These are phyloP conservation scores for Lactifluus volemus DNA, from an alignment of 768 basidiomycete genomes.

Conservation along the genomic window DNA sequence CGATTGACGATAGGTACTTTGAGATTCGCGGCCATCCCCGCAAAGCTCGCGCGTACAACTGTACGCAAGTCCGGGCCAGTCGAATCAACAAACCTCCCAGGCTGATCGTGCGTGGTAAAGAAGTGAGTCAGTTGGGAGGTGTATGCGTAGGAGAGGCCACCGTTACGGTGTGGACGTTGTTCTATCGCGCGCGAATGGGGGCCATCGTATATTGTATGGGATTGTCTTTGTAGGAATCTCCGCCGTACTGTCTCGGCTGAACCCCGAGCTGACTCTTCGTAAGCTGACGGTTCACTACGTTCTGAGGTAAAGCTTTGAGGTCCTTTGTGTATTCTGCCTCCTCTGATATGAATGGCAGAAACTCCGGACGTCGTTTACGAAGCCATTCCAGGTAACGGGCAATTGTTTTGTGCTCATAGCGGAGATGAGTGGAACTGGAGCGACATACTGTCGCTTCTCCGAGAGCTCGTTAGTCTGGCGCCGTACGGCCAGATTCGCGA, in stretches of 20 bases:
- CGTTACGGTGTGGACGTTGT: slow-evolving; percentile 55
- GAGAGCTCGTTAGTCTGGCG: not conserved
- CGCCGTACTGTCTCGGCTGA: slow-evolving; percentile 23
- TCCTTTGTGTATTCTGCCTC: slow-evolving; percentile 14
- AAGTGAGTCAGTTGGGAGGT: slow-evolving; percentile 45
- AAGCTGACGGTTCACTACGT: slow-evolving; percentile 4
- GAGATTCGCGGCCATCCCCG: slow-evolving; percentile 33
- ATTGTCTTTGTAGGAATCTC: slow-evolving; percentile 34
- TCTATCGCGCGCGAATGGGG: slow-evolving; percentile 37
- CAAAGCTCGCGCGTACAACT: slow-evolving; percentile 33
- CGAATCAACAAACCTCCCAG: slow-evolving; percentile 40
- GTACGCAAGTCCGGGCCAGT: not conserved
- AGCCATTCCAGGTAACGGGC: slow-evolving; percentile 49
- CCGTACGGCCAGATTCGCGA: not conserved
- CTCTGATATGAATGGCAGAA: slow-evolving; percentile 38
- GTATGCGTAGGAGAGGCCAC: slow-evolving; percentile 52
- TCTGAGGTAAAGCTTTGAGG: not conserved
- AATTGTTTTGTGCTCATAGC: slow-evolving; percentile 56
- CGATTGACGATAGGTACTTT: slow-evolving; percentile 4
- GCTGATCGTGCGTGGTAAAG: slow-evolving; percentile 42
- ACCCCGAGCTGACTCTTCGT: slow-evolving; percentile 12
- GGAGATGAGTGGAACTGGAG: slow-evolving; percentile 42
- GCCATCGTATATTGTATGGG: slow-evolving; percentile 19
- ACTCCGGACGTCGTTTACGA: slow-evolving; percentile 46
- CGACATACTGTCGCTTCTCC: not conserved